A percentile compares a stretch with the other conserved stretches of the same genome.
These are phyloP conservation scores for Blumeriella jaapii DNA, from an alignment of 2,329 filamentous ascomycete species.

Conservation along the genomic window DNA sequence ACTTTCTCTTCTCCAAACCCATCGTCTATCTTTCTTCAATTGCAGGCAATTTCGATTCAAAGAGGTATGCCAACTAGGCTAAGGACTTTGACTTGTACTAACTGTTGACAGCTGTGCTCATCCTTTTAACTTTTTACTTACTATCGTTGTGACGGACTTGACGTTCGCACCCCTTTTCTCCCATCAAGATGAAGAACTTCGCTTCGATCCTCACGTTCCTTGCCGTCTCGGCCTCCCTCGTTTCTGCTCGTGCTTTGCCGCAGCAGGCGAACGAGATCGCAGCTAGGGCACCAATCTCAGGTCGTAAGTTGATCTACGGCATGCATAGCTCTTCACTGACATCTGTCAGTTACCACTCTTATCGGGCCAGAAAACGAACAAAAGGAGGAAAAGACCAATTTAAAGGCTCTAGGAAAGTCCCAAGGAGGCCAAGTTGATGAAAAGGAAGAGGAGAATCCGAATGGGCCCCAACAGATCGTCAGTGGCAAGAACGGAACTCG, in stretches of 20 bases:
- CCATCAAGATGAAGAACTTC: constrained; percentile 32
- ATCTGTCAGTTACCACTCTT: no score
- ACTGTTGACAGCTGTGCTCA: constrained; percentile 23
- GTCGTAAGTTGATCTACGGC: constrained; percentile 3
- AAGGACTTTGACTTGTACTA: constrained; percentile 4
- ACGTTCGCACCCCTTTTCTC: constrained; percentile 16
- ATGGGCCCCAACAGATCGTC: no score
- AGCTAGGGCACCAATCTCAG: constrained; percentile 16
- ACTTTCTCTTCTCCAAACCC: constrained; percentile 12
- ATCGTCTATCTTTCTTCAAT: constrained; percentile 12
- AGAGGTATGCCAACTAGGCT: constrained; percentile 16
- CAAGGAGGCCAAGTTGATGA: no score
- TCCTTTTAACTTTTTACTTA: constrained; percentile 13
- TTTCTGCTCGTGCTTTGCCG: constrained; percentile 25
- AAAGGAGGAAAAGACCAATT: no score
- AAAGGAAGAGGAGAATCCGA: no score
- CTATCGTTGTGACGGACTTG: constrained; percentile 17
- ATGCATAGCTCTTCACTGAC: no score
- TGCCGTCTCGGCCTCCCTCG: constrained; percentile 28
- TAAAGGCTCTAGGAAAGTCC: no score
- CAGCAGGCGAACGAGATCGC: constrained; percentile 9
- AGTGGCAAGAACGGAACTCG: no score
- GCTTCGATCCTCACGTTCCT: constrained; percentile 29
- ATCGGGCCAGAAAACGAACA: no score
- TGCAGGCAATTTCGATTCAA: constrained; percentile 22